These are phyloP conservation scores for Laburnicola sp. DNA, from an alignment of 2,329 filamentous ascomycete genomes.

Conservation along the genomic window DNA sequence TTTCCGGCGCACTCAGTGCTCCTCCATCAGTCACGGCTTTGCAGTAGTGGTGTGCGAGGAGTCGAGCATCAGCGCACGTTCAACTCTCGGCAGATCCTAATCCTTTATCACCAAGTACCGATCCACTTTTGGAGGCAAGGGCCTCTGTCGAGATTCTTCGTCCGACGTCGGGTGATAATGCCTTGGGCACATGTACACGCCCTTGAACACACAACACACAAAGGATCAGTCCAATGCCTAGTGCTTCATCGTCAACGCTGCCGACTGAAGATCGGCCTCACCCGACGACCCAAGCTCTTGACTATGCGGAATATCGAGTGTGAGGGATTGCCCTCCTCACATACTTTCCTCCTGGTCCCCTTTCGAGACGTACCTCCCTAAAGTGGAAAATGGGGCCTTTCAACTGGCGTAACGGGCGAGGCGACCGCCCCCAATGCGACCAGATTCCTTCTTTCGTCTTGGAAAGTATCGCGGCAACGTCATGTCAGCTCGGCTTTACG, in stretches of 20 bases:
- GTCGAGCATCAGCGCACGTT: too few species aligned
- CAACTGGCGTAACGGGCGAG: neutral
- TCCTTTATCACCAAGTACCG: slow-evolving; percentile 15
- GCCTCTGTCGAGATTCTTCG: slow-evolving; percentile 10
- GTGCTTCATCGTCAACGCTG: too few species aligned
- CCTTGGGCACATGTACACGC: neutral
- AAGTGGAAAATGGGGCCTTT: neutral
- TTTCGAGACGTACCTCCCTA: neutral
- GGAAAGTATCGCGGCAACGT: slow-evolving; percentile 15
- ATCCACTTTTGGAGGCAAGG: slow-evolving; percentile 12
- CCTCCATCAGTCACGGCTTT: too few species aligned
- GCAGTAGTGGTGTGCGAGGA: neutral
- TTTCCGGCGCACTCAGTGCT: too few species aligned
- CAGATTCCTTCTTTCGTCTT: slow-evolving; percentile 2
- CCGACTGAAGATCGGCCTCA: too few species aligned
- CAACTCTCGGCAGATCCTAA: slow-evolving; percentile 8
- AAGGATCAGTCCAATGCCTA: neutral
- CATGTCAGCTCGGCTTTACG: slow-evolving; percentile 16
- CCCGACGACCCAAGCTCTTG: too few species aligned
- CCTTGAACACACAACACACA: neutral
- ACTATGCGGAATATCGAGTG: too few species aligned
- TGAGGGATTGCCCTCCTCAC: too few species aligned
- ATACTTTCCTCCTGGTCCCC: too few species aligned
- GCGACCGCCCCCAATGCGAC: slow-evolving; percentile 13
- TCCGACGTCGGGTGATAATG: too few species aligned